Percentiles rank a stretch among this genome's conserved stretches.
Conservation (phyloP, 352 stramenopile genomes). For the Phytopythium aichiense region DNA sequence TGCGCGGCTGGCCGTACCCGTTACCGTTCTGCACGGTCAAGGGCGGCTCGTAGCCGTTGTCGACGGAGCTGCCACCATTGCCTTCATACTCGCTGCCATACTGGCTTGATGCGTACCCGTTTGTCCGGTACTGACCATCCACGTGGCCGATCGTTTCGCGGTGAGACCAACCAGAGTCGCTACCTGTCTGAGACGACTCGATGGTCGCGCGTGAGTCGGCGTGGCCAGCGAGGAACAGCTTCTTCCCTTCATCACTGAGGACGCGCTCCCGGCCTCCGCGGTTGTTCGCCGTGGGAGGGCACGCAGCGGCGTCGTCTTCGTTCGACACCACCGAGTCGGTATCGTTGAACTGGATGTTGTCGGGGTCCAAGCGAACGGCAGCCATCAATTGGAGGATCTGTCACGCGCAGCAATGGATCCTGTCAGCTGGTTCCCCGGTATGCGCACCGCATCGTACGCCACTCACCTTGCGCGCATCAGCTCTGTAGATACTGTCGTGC, state of each 20-base stretch:
- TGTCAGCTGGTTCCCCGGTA: not conserved
- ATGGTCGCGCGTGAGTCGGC: slow-evolving; percentile 18
- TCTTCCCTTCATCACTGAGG: slow-evolving; percentile 83
- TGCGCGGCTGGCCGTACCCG: slow-evolving; percentile 13
- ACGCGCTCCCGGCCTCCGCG: slow-evolving; percentile 61
- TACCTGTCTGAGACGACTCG: slow-evolving; percentile 26
- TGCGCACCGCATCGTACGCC: not conserved
- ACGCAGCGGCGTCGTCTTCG: slow-evolving; percentile 52
- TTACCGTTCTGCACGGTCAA: slow-evolving; percentile 17
- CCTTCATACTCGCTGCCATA: slow-evolving; percentile 56
- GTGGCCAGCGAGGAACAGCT: slow-evolving; percentile 66
- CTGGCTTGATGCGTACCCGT: slow-evolving; percentile 41
- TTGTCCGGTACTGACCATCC: slow-evolving; percentile 34
- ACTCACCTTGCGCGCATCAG: slow-evolving; percentile 65
- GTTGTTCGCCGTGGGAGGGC: slow-evolving; percentile 63
- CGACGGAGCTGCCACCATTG: slow-evolving; percentile 48
- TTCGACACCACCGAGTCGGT: slow-evolving; percentile 35
- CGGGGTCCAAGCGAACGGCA: slow-evolving; percentile 70
- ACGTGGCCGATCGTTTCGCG: slow-evolving; percentile 28
- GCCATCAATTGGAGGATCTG: slow-evolving; percentile 77
- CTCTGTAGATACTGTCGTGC: slow-evolving; percentile 78
- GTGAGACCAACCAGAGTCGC: slow-evolving; percentile 21
- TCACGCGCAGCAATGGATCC: not conserved
- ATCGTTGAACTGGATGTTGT: slow-evolving; percentile 74
- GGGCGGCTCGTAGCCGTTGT: slow-evolving; percentile 47